Evolutionary conservation across 176 grass and related monocot species (phyloP).

Genomic region (Urochloa ruziziensis): DNA sequence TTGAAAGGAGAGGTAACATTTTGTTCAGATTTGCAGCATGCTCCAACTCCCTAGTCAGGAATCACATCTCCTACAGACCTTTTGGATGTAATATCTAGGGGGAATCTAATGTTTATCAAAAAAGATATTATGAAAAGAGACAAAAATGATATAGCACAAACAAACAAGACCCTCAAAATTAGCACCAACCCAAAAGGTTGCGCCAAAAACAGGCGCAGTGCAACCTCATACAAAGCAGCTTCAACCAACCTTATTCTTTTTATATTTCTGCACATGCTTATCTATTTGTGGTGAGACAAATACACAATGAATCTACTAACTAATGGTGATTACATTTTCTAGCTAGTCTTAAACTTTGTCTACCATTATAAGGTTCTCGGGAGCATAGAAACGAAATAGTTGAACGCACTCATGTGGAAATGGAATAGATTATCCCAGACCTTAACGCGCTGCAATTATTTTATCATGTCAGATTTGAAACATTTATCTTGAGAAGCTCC

Average conservation of each 20-base stretch:
- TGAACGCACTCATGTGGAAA: neutral
- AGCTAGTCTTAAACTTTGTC: neutral
- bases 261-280: neutral
- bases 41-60: too few species aligned
- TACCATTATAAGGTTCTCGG: neutral
- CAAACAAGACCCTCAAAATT: neutral
- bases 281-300: neutral
- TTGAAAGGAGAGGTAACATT: too few species aligned
- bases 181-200: neutral
- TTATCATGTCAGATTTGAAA: too few species aligned
- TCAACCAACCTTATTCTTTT: conserved; percentile 1
- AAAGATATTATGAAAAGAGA: conserved; percentile 13
- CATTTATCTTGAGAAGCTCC: too few species aligned
- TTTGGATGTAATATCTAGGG: neutral
- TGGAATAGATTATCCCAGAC: neutral
- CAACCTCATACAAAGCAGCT: neutral
- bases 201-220: neutral
- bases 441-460: neutral
- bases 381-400: neutral
- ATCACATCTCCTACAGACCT: too few species aligned
- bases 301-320: neutral
- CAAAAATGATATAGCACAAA: neutral
- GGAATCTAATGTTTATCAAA: conserved; percentile 1
- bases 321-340: neutral
- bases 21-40: too few species aligned